Conservation (phyloP, 208 protist genomes). For the Wallacemonas sp. region DNA sequence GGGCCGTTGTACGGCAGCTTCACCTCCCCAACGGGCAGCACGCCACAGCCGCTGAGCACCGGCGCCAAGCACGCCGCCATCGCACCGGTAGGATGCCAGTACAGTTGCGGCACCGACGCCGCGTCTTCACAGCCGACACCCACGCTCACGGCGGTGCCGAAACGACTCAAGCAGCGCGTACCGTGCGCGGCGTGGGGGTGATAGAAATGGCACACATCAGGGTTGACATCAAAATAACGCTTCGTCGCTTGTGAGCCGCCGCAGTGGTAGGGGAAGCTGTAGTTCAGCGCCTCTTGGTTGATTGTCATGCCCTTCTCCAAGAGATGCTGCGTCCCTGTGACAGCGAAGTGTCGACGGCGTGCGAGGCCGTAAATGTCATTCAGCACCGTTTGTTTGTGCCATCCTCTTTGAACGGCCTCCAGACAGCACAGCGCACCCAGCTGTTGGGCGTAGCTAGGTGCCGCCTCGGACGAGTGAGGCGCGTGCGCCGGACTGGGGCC, state of each 20-base stretch:
- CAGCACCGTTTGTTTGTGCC: constrained; percentile 20
- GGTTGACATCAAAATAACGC: constrained; percentile 72
- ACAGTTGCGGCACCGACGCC: constrained; percentile 32
- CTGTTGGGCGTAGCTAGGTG: constrained; percentile 2
- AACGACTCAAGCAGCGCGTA: constrained; percentile 64
- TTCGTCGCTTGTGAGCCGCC: constrained; percentile 62
- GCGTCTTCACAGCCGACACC: constrained; percentile 35
- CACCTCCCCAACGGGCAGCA: constrained; percentile 51
- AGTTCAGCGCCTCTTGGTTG: constrained; percentile 37
- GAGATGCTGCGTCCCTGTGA: constrained; percentile 42
- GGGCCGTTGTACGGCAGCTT: constrained; percentile 79
- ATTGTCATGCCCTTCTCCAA: constrained; percentile 43
- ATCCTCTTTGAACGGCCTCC: constrained; percentile 37
- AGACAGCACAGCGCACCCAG: constrained; percentile 54
- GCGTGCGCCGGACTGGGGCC: not conserved
- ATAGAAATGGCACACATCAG: constrained; percentile 34
- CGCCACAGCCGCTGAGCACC: constrained; percentile 45
- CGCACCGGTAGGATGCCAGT: constrained; percentile 77
- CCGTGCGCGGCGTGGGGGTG: constrained; percentile 43
- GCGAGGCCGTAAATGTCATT: constrained; percentile 46
- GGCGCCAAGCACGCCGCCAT: constrained; percentile 70
- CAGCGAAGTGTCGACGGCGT: constrained; percentile 48
- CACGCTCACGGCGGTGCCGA: constrained; percentile 67
- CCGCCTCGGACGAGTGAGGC: too few relatives aligned
- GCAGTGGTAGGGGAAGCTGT: constrained; percentile 83